These are phyloP conservation scores for Aquilaria malaccensis DNA, from an alignment of 345 rosid genomes.

Conservation along the genomic window DNA sequence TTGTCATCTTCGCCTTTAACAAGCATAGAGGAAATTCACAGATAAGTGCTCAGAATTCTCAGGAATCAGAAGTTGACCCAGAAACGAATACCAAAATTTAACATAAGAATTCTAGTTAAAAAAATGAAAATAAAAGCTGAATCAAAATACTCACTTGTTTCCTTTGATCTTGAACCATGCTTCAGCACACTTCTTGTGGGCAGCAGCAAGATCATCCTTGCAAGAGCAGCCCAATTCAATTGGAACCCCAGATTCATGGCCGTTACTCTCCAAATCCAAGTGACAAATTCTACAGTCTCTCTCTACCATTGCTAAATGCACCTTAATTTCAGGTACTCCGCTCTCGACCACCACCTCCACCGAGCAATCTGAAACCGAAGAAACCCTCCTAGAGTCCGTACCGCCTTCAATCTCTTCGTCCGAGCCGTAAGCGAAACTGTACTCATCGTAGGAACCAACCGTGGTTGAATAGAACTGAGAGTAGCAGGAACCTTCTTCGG, in stretches of 20 bases:
- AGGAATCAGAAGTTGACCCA: constrained; percentile 1
- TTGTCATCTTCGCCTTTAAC: no score
- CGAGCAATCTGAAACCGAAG: constrained; percentile 56
- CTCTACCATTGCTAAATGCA: constrained; percentile 39
- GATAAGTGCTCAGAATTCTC: not conserved
- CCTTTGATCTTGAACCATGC: constrained; percentile 98
- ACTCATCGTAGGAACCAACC: constrained; percentile 68
- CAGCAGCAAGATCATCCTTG: constrained; percentile 89
- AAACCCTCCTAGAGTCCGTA: constrained; percentile 41
- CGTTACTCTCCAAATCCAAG: constrained; percentile 63
- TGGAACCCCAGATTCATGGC: constrained; percentile 54
- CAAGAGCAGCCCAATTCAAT: constrained; percentile 89
- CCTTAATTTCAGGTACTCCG: constrained; percentile 29
- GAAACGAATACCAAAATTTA: not conserved
- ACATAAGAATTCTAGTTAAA: not conserved
- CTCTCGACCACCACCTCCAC: constrained; percentile 40
- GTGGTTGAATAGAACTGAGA: constrained; percentile 83
- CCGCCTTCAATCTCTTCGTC: constrained; percentile 28
- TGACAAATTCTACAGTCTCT: constrained; percentile 91
- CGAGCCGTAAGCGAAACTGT: constrained; percentile 38
- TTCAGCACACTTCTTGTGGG: constrained; percentile 94
- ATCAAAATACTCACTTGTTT: constrained; percentile 50
- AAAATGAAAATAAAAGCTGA: not conserved
- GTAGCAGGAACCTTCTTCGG: constrained; percentile 70
- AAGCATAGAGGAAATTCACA: no score